Percentiles rank a stretch among this genome's conserved stretches.
Conservation (phyloP, 116 monocot species). For the Papilionanthe hybrid region DNA sequence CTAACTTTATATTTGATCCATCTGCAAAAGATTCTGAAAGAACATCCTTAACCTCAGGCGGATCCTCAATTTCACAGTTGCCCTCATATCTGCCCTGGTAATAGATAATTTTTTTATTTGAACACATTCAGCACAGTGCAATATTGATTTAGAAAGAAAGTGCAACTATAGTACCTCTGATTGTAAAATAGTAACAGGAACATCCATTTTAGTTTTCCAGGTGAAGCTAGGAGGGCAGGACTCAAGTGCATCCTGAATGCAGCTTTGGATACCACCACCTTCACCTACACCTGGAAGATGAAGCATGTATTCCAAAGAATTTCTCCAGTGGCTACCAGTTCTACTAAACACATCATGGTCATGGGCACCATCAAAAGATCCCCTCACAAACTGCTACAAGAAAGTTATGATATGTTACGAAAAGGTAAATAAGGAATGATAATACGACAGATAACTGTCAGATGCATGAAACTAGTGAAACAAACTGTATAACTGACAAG, state of each 20-base stretch:
- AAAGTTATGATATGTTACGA: background rate
- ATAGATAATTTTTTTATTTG: conserved; percentile 6
- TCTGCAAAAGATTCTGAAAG: conserved; percentile 1
- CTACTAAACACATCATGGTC: conserved; percentile 20
- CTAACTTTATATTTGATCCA: conserved; percentile 17
- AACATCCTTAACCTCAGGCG: conserved; percentile 13
- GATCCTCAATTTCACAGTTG: conserved; percentile 17
- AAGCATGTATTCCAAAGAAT: conserved; percentile 34
- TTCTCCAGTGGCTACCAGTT: conserved; percentile 39
- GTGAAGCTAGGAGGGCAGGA: conserved; percentile 17
- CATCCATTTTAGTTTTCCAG: conserved; percentile 7
- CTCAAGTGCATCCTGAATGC: conserved; percentile 48
- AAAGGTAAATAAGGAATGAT: background rate
- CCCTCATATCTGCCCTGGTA: conserved; percentile 26
- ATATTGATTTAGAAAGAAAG: background rate
- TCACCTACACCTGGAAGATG: conserved; percentile 28
- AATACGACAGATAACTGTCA: background rate
- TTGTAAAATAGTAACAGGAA: background rate
- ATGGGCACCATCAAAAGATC: conserved; percentile 5
- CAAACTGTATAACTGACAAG: background rate
- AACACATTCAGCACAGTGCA: background rate
- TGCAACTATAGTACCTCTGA: conserved; percentile 21
- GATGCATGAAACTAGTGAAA: background rate
- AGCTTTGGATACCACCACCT: conserved; percentile 30
- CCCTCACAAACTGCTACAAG: conserved; percentile 13